A percentile compares a stretch with the other conserved stretches of the same genome.
These are phyloP conservation scores for Pythium brassicae DNA, from an alignment of 352 stramenopile genomes.

Conservation along the genomic window DNA sequence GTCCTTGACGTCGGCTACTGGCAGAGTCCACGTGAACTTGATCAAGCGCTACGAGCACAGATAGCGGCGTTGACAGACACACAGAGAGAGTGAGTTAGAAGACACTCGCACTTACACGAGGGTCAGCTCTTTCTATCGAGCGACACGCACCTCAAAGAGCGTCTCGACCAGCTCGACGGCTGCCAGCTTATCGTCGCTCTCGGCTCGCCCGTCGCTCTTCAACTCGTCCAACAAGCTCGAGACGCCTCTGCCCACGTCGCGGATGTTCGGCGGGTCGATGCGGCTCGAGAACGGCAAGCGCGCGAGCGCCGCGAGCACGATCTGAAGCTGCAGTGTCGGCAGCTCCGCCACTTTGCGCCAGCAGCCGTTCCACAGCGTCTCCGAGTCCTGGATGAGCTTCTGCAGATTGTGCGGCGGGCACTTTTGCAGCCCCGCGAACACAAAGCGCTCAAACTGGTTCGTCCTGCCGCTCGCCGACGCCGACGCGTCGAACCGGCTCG, in stretches of 20 bases:
- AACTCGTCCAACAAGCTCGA: slow-evolving; percentile 40
- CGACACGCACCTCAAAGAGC: slow-evolving; percentile 9
- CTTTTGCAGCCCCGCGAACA: slow-evolving; percentile 30
- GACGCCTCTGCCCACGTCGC: slow-evolving; percentile 28
- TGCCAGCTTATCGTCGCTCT: slow-evolving; percentile 8
- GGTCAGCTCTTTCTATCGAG: not conserved
- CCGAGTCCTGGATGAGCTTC: slow-evolving; percentile 23
- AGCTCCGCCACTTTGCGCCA: slow-evolving; percentile 38
- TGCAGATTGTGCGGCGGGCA: slow-evolving; percentile 41
- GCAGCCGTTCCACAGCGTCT: slow-evolving; percentile 40
- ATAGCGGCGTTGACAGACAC: too few species aligned
- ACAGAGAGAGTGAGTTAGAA: too few species aligned
- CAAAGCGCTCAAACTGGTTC: slow-evolving; percentile 28
- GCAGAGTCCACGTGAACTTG: slow-evolving; percentile 74
- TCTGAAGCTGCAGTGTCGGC: slow-evolving; percentile 27
- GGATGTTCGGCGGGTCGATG: slow-evolving; percentile 26
- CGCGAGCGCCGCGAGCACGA: slow-evolving; percentile 41
- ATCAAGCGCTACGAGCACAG: slow-evolving; percentile 35
- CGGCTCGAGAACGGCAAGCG: slow-evolving; percentile 39
- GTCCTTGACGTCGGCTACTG: slow-evolving; percentile 47
- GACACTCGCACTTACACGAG: too few species aligned
- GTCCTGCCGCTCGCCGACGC: slow-evolving; percentile 3
- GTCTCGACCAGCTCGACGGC: slow-evolving; percentile 13
- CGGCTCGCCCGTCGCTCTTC: slow-evolving; percentile 5
- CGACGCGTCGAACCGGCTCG: not conserved